Percentiles rank a stretch among this genome's conserved stretches.
Evolutionary conservation across 2,329 filamentous ascomycete species (phyloP).

Genomic region (Westerdykella ornata): DNA sequence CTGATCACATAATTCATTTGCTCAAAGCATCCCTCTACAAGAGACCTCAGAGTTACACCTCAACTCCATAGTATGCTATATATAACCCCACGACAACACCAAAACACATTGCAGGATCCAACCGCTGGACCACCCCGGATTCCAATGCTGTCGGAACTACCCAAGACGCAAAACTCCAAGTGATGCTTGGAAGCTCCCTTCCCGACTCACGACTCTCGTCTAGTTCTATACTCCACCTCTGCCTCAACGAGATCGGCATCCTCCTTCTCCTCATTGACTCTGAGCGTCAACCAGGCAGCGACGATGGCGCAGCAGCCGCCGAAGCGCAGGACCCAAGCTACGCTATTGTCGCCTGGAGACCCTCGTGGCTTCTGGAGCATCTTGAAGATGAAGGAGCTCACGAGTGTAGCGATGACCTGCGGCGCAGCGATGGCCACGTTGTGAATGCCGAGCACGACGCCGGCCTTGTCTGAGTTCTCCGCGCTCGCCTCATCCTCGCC

Average conservation of each 20-base stretch:
- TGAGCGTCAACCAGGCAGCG: constrained; percentile 65
- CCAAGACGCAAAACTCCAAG: too few relatives aligned
- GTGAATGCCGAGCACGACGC: constrained; percentile 88
- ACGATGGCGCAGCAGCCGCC: constrained; percentile 72
- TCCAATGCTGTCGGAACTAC: too few relatives aligned
- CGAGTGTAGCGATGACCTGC: constrained; percentile 82
- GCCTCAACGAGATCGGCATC: constrained; percentile 4
- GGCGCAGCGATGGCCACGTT: constrained; percentile 91
- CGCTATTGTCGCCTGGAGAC: constrained; percentile 75
- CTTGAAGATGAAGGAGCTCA: constrained; percentile 77
- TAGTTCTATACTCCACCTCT: constrained; percentile 2
- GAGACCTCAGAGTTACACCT: too few relatives aligned
- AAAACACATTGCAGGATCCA: too few relatives aligned
- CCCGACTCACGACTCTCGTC: neutral
- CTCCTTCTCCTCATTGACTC: constrained; percentile 56
- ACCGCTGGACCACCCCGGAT: too few relatives aligned
- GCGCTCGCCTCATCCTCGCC: constrained; percentile 50
- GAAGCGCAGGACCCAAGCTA: constrained; percentile 77
- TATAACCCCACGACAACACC: too few relatives aligned
- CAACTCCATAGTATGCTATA: too few relatives aligned
- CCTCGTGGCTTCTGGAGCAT: constrained; percentile 82
- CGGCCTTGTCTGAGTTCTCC: constrained; percentile 65
- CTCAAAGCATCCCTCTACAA: too few relatives aligned
- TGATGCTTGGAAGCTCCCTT: too few relatives aligned
- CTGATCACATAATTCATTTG: too few relatives aligned